Evolutionary conservation across 805 yeast species (phyloP).

Genomic region (Vanderwaltozyma polyspora): DNA sequence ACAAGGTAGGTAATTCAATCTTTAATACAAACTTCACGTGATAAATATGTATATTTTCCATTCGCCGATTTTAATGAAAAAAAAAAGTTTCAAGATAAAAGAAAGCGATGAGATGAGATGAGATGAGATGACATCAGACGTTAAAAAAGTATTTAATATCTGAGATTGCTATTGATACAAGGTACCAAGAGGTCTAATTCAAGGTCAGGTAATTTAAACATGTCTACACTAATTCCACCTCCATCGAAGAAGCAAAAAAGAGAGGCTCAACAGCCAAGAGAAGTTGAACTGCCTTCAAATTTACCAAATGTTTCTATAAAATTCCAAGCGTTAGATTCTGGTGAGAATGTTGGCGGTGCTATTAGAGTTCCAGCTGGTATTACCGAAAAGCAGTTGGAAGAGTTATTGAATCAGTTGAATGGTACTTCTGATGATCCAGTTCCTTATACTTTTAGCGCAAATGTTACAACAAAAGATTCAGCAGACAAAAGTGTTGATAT

Average conservation of each 20-base stretch:
- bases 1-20: no score
- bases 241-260: constrained; percentile 80
- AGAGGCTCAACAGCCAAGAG: constrained; percentile 72
- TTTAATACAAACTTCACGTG: background rate
- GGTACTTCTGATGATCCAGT: constrained; percentile 69
- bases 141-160: background rate
- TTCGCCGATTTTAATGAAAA: no score
- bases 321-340: constrained; percentile 89
- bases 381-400: constrained; percentile 76
- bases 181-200: background rate
- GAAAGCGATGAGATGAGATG: constrained; percentile 2
- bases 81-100: no score
- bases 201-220: constrained; percentile 16
- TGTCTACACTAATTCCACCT: constrained; percentile 94
- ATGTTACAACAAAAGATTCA: constrained; percentile 33
- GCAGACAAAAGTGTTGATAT: constrained; percentile 49
- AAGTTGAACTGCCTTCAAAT: constrained; percentile 64
- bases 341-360: constrained; percentile 73
- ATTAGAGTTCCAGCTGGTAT: constrained; percentile 86
- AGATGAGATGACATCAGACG: constrained; percentile 5
- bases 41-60: no score
- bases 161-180: no score
- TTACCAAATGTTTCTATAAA: constrained; percentile 79
- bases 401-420: constrained; percentile 69
- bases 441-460: constrained; percentile 77